phyloP scores from a whole-genome alignment of 2,329 filamentous ascomycete genomes.

The Fusarium subtropicale region DNA sequence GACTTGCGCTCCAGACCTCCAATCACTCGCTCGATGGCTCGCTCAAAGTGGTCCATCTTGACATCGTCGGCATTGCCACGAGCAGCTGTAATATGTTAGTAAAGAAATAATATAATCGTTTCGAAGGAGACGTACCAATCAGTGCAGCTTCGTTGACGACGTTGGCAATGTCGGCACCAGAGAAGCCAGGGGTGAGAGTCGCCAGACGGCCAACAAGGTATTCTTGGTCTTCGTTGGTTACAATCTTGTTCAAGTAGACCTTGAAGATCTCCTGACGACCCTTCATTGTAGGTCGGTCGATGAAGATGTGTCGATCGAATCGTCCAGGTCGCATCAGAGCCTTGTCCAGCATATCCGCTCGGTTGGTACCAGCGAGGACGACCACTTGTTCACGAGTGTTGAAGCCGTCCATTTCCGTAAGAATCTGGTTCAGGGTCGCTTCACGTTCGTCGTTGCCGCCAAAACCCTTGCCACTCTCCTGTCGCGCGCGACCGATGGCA shows the following conservation, averaged over 20 bases:
- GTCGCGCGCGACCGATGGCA: conserved; percentile 91
- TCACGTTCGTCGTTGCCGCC: conserved; percentile 98
- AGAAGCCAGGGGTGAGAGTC: conserved; percentile 94
- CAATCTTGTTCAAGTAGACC: conserved; percentile 94
- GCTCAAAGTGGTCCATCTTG: conserved; percentile 91
- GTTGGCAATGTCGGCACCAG: conserved; percentile 97
- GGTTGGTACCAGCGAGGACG: conserved; percentile 95
- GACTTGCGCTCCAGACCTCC: conserved; percentile 98
- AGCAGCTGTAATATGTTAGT: conserved; percentile 70
- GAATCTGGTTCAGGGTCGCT: conserved; percentile 95
- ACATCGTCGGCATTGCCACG: conserved; percentile 84
- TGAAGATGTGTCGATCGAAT: conserved; percentile 95
- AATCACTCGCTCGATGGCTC: conserved; percentile 96
- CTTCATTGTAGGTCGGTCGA: conserved; percentile 96
- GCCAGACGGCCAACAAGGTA: conserved; percentile 88
- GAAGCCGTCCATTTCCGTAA: conserved; percentile 99
- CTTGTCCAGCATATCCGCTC: conserved; percentile 93
- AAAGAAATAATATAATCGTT: conserved; percentile 46
- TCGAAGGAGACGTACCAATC: conserved; percentile 74
- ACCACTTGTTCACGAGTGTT: conserved; percentile 97
- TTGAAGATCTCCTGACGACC: conserved; percentile 95
- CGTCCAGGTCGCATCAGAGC: conserved; percentile 96
- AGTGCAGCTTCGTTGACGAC: conserved; percentile 97
- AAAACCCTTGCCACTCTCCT: conserved; percentile 76
- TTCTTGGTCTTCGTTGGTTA: conserved; percentile 90